Evolutionary conservation across 495 filamentous ascomycete genomes (phyloP), one percentile per base, ranked within the genome.

Genomic region (Xylaria curta): DNA sequence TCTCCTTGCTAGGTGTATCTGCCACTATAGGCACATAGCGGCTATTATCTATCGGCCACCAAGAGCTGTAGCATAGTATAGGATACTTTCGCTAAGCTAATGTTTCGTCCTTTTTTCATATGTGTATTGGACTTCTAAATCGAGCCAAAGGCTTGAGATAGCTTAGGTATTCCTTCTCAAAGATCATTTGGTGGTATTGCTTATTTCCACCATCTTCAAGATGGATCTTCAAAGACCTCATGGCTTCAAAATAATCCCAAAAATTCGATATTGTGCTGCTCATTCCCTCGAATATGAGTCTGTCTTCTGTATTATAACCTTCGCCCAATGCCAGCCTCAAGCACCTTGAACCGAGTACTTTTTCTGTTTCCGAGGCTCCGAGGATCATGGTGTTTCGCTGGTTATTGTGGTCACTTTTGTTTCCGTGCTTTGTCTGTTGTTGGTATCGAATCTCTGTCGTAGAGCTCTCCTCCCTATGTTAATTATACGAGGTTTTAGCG

Each of bases 31-130:
- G 44, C 5, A 46, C 17, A 19, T 46, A 46, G 44, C 4, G 4
- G 17, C 13, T 17, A 17, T 17, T 17, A 17, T 17, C 15, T 17
- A 17, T 5, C 44, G 19, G 15, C 44, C 44, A 6, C 4, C 17
- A 17, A 46, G 13, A 46, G 44, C 44, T 17, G 44, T 46, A 17
- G 42, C 40, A 19, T 53, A 68, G 49, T 68, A 68, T 44, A 13
- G 24, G 3, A 31, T 12, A 31, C 9, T 36, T 3, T 42, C 65
- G 47, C 21, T 38, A 2, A 68, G 31, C 21, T 21, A 13, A 21
- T 56, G 54, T 24, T 56, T 28, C 4, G 5, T n/a, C n/a, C 65
- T 36, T 21, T 28, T 26, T 19, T 54, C 47, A n/a, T 56, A 56
- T 31, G 28, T n/a, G 36, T 19, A 13, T 7, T 54, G 64, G 15